Percentiles rank a stretch among this genome's conserved stretches.
Evolutionary conservation across 345 rosid species (phyloP).

Genomic region (Mallotus nudiflorus): DNA sequence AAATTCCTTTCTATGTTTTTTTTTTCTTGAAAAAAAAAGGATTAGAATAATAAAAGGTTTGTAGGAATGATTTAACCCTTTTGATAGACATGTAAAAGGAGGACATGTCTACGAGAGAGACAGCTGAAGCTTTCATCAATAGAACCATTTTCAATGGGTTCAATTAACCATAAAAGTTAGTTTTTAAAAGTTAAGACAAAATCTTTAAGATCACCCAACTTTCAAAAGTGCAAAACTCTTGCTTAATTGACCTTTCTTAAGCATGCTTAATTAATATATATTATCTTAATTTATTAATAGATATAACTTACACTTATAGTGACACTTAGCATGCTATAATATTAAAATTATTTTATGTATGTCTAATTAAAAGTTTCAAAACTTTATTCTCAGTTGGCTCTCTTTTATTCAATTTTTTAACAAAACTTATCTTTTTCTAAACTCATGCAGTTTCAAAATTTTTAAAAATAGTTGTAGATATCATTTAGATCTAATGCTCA

Average conservation of each 20-base stretch:
- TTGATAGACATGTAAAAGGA: slow-evolving; percentile 34
- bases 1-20: too few relatives aligned
- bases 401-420: too few relatives aligned
- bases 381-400: too few relatives aligned
- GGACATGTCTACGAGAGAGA: slow-evolving; percentile 40
- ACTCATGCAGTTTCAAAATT: too few relatives aligned
- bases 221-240: slow-evolving; percentile 28
- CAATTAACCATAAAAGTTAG: slow-evolving; percentile 43
- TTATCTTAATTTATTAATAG: neutral
- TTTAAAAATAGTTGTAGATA: too few relatives aligned
- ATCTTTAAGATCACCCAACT: slow-evolving; percentile 31
- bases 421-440: too few relatives aligned
- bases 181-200: slow-evolving; percentile 45
- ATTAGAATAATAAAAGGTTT: slow-evolving; percentile 14
- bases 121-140: slow-evolving; percentile 27
- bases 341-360: too few relatives aligned
- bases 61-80: slow-evolving; percentile 38
- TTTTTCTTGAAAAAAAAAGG: slow-evolving; percentile 15
- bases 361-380: too few relatives aligned
- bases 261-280: slow-evolving; percentile 14
- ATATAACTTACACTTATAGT: too few relatives aligned
- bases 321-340: too few relatives aligned
- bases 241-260: slow-evolving; percentile 8
- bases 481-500: too few relatives aligned
- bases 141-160: slow-evolving; percentile 16